Evolutionary conservation across 148 eudicot genomes (phyloP).

Genomic region (Chenopodium suecicum): DNA sequence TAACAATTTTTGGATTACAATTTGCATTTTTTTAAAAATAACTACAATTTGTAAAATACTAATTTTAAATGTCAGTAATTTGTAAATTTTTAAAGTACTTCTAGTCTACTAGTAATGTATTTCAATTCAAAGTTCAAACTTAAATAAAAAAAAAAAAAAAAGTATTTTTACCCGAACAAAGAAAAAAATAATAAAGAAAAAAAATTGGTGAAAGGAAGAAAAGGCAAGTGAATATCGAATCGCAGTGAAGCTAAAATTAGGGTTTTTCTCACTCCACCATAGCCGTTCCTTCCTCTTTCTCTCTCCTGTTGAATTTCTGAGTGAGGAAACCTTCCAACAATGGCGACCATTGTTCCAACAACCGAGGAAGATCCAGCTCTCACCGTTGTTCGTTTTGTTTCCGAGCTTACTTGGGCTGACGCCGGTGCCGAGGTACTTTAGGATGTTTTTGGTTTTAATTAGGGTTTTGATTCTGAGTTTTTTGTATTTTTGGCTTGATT

Average conservation of each 20-base stretch:
- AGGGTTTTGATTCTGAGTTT: not conserved
- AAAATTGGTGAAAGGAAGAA: not conserved
- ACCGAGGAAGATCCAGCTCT: conserved; percentile 85
- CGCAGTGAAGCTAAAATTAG: not conserved
- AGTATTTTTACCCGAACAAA: no score
- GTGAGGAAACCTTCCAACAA: conserved; percentile 13
- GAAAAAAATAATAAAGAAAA: not conserved
- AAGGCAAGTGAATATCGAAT: not conserved
- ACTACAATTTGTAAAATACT: no score
- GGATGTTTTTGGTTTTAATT: not conserved
- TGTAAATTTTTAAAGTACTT: no score
- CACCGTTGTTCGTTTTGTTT: conserved; percentile 77
- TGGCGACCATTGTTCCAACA: conserved; percentile 90
- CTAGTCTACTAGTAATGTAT: no score
- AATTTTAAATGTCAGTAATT: no score
- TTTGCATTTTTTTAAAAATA: no score
- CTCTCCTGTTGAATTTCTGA: not conserved
- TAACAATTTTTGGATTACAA: no score
- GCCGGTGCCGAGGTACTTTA: conserved; percentile 88
- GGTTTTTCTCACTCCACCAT: conserved; percentile 23
- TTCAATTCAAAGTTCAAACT: no score
- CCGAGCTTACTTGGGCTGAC: conserved; percentile 86
- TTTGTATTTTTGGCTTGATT: no score
- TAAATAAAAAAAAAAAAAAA: no score
- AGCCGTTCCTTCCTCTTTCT: conserved; percentile 1